Percentiles rank a stretch among this genome's conserved stretches.
Conservation (phyloP, 257 asterid species). For the Leptodermis oblonga region DNA sequence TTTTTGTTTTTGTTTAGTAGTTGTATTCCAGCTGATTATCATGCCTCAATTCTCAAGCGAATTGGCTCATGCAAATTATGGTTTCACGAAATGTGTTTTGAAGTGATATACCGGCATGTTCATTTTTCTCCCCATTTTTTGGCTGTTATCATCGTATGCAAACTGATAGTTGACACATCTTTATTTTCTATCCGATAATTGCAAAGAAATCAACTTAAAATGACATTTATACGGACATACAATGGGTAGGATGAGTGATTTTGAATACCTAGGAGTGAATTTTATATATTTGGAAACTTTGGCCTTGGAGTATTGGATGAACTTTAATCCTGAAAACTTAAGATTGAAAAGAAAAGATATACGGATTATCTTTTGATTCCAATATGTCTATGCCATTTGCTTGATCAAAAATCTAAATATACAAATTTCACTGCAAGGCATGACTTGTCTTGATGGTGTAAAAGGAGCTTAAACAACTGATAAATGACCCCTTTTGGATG, state of each 20-base stretch:
- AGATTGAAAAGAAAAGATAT: neutral
- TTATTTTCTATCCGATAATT: neutral
- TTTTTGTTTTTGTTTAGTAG: conserved; percentile 3
- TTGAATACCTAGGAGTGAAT: neutral
- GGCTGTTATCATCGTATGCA: neutral
- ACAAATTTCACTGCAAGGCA: no score
- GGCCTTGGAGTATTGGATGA: neutral
- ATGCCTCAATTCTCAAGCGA: neutral
- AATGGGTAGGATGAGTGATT: neutral
- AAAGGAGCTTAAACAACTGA: neutral
- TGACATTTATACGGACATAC: neutral
- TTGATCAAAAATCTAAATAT: neutral
- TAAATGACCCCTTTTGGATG: neutral
- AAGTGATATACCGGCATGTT: neutral
- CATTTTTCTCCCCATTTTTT: no score
- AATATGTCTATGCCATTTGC: neutral
- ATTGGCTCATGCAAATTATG: neutral
- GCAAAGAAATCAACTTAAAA: neutral
- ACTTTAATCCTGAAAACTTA: neutral
- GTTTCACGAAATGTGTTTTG: neutral
- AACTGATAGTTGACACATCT: no score
- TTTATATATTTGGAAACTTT: neutral
- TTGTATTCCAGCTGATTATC: neutral
- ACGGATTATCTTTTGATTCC: neutral
- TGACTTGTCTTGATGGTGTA: neutral